Evolutionary conservation across 202 grass and related monocot species (phyloP).

Genomic region (Hordeum pubiflorum): DNA sequence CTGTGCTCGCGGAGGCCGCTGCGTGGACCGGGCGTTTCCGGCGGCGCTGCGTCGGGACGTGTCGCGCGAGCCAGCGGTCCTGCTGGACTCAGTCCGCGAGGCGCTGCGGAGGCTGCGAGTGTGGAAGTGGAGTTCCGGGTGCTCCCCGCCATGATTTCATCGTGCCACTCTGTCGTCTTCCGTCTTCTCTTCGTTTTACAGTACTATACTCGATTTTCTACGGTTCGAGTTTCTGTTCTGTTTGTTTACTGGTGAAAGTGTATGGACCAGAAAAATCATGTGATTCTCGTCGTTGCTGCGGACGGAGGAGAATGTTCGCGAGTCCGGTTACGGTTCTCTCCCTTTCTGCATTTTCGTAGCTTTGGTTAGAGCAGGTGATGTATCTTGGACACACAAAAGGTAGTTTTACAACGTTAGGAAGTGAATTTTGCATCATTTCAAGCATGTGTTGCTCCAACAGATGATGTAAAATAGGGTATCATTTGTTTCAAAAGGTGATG

Average conservation of each 20-base stretch:
- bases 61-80: background rate
- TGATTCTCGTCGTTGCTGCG: background rate
- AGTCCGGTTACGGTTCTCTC: too few species aligned
- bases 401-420: too few species aligned
- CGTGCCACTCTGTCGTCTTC: slow-evolving; percentile 29
- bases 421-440: too few species aligned
- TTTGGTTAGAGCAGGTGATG: too few species aligned
- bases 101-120: background rate
- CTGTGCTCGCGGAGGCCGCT: background rate
- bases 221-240: background rate
- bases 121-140: slow-evolving; percentile 12
- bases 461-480: too few species aligned
- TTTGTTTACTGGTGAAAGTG: too few species aligned
- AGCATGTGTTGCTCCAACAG: too few species aligned
- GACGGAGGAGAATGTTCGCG: background rate
- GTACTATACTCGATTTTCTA: background rate
- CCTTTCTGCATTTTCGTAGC: too few species aligned
- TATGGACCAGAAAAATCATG: background rate
- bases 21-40: background rate
- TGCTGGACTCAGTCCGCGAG: slow-evolving; percentile 3
- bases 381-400: too few species aligned
- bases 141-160: slow-evolving; percentile 31
- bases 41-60: background rate
- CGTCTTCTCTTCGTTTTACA: background rate
- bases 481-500: too few species aligned